These are phyloP conservation scores for Phytophthora litchii DNA, from an alignment of 352 stramenopile genomes.

Conservation along the genomic window DNA sequence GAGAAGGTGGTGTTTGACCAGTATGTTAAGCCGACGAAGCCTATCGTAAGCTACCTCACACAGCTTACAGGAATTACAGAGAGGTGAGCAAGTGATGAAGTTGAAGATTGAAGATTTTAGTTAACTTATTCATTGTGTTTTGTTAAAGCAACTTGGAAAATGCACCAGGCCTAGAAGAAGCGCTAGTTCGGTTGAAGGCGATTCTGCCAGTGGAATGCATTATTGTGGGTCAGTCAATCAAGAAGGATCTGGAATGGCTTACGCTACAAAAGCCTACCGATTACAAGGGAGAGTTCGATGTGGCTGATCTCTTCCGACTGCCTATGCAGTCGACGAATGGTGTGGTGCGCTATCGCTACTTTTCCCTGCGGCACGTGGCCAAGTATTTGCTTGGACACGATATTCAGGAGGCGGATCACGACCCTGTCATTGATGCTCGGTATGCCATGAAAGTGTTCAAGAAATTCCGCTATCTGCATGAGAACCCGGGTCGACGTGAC, in stretches of 20 bases:
- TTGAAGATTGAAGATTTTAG: background rate
- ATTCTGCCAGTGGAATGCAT: conserved; percentile 84
- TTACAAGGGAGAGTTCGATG: conserved; percentile 88
- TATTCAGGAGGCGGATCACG: conserved; percentile 86
- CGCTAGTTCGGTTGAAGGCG: conserved; percentile 72
- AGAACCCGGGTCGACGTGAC: conserved; percentile 74
- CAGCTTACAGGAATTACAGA: conserved; percentile 89
- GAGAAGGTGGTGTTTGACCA: conserved; percentile 88
- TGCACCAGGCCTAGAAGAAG: conserved; percentile 74
- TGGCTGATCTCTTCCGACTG: conserved; percentile 85
- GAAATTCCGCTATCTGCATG: conserved; percentile 82
- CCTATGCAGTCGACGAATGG: conserved; percentile 77
- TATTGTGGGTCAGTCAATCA: conserved; percentile 93
- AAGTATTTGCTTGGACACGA: conserved; percentile 83
- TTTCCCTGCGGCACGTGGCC: conserved; percentile 83
- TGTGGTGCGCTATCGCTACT: conserved; percentile 83
- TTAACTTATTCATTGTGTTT: conserved; percentile 2
- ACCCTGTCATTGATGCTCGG: conserved; percentile 85
- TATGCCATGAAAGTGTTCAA: conserved; percentile 93
- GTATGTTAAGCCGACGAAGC: conserved; percentile 87
- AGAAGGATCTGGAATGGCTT: conserved; percentile 94
- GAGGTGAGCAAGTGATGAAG: conserved; percentile 43
- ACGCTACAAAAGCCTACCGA: conserved; percentile 79
- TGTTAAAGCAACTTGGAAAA: conserved; percentile 60
- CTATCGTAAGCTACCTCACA: conserved; percentile 92